Base-by-base conservation (phyloP, 495 filamentous ascomycete genomes). In the Choiromyces venosus region DNA sequence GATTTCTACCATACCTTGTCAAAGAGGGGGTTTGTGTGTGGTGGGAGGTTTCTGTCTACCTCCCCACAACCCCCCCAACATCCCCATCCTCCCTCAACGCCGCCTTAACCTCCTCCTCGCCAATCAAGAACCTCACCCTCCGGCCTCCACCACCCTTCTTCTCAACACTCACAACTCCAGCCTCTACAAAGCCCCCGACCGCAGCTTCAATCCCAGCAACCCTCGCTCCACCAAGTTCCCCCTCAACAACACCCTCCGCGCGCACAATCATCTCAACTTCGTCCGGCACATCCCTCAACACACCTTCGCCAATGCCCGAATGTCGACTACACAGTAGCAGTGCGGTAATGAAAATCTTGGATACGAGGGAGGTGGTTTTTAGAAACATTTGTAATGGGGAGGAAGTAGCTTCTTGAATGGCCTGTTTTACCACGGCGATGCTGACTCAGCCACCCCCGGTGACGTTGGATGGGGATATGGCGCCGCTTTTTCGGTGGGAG, bases 351-450 rank as follows among this genome's bases (percentile, higher is more conserved):
- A 97, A 91, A 37, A 98, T 83, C 74, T 97, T 97, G 5, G 90
- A 87, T 18, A 90, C 86, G 39, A 97, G 87, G 4, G 96, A 92
- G 19, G 97, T 87, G 18, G 88, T 85, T 65, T 92, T 90, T 37
- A 99, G 87, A 72, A 91, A 93, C 81, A 92, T 91, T 80, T 97
- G 94, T 61, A 99, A 84, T 1, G 96, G 94, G 73, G 90, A 96
- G 1, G 91, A 93, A 0, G 95, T 98, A 0, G 94, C 93, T 84
- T 99, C 96, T 78, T 91, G 90, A 82, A 99, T 98, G 25, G 95
- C 95, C 81, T 92, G 88, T 78, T 96, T 96, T 77, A 99, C 89
- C 1, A 93, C 96, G 42, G 91, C 88, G 77, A 98, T 98, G 0
- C 93, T 97, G 40, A 97, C 95, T 38, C 88, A 82, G 73, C 91